Conservation (phyloP, 352 stramenopile genomes). For the Pythium sukuiense region DNA sequence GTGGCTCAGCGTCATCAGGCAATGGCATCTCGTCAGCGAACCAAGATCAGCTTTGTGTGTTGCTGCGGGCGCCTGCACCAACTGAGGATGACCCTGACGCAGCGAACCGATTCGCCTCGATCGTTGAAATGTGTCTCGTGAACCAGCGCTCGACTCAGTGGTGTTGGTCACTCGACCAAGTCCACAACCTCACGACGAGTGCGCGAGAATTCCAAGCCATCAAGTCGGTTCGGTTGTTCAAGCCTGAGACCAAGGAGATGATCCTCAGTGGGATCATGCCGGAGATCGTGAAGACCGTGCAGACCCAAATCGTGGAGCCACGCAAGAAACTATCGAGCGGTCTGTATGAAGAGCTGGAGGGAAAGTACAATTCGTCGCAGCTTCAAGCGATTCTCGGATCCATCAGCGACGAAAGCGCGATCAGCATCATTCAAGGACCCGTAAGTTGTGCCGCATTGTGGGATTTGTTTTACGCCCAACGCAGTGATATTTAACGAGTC, state of each 20-base stretch:
- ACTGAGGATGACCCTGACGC: conserved; percentile 28
- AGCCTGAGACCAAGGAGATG: conserved; percentile 48
- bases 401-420: conserved; percentile 50
- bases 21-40: conserved; percentile 20
- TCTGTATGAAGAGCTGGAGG: conserved; percentile 48
- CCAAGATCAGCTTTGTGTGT: conserved; percentile 60
- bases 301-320: conserved; percentile 20
- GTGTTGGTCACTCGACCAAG: conserved; percentile 64
- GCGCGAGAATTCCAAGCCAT: conserved; percentile 82
- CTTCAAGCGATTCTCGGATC: conserved; percentile 68
- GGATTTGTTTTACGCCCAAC: neutral
- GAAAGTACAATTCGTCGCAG: conserved; percentile 76
- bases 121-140: conserved; percentile 69
- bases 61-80: conserved; percentile 43
- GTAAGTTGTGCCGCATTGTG: conserved; percentile 30
- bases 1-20: conserved; percentile 17
- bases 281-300: conserved; percentile 30
- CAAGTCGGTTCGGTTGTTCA: conserved; percentile 57
- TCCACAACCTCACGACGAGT: conserved; percentile 75
- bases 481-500: neutral
- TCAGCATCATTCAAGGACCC: conserved; percentile 82
- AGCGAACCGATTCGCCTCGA: conserved; percentile 36
- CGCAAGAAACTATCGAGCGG: conserved; percentile 38
- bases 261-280: conserved; percentile 42
- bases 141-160: conserved; percentile 59